Evolutionary conservation across 164 flowering plant species (phyloP).

Genomic region (Berberis thunbergii): DNA sequence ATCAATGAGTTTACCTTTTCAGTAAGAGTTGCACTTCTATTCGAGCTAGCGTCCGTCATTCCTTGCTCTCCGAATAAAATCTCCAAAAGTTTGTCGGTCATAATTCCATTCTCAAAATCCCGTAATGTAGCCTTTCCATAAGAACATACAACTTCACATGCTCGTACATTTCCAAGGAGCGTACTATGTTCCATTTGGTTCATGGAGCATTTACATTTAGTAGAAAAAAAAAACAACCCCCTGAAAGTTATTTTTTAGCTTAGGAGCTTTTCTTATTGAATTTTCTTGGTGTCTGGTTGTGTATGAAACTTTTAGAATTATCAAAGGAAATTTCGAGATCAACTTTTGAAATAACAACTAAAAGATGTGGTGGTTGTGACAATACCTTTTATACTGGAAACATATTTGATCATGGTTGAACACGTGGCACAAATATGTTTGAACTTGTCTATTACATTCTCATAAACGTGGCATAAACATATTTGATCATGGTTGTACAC

Average conservation of each 20-base stretch:
- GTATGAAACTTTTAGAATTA: not conserved
- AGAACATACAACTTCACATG: constrained; percentile 1
- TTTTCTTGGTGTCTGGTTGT: not conserved
- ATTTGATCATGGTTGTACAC: no score
- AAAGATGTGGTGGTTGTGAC: no score
- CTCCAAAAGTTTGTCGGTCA: constrained; percentile 74
- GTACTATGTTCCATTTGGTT: not conserved
- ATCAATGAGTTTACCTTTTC: no score
- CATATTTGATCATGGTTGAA: no score
- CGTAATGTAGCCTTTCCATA: constrained; percentile 50
- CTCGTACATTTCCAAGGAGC: not conserved
- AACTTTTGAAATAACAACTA: no score
- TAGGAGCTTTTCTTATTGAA: not conserved
- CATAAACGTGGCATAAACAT: no score
- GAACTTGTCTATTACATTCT: no score
- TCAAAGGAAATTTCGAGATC: not conserved
- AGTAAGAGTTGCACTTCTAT: constrained; percentile 7
- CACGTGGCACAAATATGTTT: no score
- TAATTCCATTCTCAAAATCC: constrained; percentile 66
- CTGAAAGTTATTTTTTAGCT: not conserved
- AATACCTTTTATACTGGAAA: no score
- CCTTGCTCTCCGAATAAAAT: constrained; percentile 31
- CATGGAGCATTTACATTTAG: not conserved
- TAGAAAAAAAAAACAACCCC: not conserved
- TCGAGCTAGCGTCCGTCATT: constrained; percentile 8